phyloP scores from a whole-genome alignment of 805 yeast genomes.

The Yamadazyma endophytica region DNA sequence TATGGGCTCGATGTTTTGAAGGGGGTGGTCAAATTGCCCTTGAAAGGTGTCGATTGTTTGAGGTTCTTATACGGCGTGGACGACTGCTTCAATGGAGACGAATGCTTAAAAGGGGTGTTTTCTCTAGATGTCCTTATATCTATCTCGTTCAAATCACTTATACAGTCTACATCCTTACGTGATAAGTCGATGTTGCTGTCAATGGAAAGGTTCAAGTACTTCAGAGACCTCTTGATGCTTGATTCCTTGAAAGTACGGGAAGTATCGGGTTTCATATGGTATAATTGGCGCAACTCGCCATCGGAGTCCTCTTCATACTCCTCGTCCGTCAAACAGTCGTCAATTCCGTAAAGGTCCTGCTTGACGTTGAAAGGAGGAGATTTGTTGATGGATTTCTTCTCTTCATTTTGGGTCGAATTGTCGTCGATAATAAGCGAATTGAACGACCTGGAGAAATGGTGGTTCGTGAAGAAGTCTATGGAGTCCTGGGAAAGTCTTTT shows the following conservation, averaged over 20 bases:
- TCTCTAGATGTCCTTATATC: conserved; percentile 10
- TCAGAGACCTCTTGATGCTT: conserved; percentile 38
- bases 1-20: conserved; percentile 6
- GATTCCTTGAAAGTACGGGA: conserved; percentile 12
- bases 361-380: conserved; percentile 41
- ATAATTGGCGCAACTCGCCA: no score
- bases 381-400: conserved; percentile 25
- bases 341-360: conserved; percentile 21
- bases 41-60: conserved; percentile 1
- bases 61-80: neutral
- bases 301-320: conserved; percentile 5
- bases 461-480: conserved; percentile 33
- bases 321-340: conserved; percentile 11
- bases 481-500: no score
- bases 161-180: no score
- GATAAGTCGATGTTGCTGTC: conserved; percentile 21
- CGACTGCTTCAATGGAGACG: conserved; percentile 7
- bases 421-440: conserved; percentile 40
- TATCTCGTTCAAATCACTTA: conserved; percentile 23
- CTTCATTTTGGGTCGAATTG: conserved; percentile 4
- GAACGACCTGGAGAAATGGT: conserved; percentile 38
- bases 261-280: no score
- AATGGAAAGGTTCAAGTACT: conserved; percentile 37
- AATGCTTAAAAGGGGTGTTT: conserved; percentile 11
- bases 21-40: conserved; percentile 1